These are phyloP conservation scores for Eucalyptus grandis DNA, from an alignment of 345 rosid species.

Conservation along the genomic window DNA sequence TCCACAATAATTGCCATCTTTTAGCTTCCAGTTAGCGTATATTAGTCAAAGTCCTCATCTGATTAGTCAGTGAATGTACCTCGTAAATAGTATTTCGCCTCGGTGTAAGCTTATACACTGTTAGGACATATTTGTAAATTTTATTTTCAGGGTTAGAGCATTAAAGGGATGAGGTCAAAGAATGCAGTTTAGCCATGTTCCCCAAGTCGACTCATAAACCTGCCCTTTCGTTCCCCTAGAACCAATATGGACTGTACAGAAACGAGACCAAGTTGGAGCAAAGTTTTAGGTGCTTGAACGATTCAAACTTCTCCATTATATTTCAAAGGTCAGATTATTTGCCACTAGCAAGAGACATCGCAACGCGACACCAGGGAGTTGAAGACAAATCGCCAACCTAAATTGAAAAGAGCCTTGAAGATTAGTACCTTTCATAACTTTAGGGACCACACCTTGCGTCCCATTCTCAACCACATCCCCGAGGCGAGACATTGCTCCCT, in stretches of 20 bases:
- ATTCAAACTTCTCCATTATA: neutral
- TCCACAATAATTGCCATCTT: neutral
- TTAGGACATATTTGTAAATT: neutral
- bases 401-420: neutral
- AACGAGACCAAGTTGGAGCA: neutral
- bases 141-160: neutral
- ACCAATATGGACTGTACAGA: neutral
- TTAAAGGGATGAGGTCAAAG: neutral
- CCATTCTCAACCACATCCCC: neutral
- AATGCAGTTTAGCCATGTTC: neutral
- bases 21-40: neutral
- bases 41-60: neutral
- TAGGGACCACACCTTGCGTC: neutral
- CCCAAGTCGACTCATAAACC: neutral
- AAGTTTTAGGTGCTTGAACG: neutral
- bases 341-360: neutral
- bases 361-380: neutral
- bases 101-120: neutral
- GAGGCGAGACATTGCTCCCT: neutral
- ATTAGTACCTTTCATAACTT: neutral
- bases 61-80: neutral
- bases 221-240: neutral
- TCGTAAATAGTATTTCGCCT: accelerated
- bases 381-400: neutral
- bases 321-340: neutral